A percentile compares a stretch with the other conserved stretches of the same genome.
phyloP scores from a whole-genome alignment of 768 basidiomycete species.

The Pleurotus giganteus region DNA sequence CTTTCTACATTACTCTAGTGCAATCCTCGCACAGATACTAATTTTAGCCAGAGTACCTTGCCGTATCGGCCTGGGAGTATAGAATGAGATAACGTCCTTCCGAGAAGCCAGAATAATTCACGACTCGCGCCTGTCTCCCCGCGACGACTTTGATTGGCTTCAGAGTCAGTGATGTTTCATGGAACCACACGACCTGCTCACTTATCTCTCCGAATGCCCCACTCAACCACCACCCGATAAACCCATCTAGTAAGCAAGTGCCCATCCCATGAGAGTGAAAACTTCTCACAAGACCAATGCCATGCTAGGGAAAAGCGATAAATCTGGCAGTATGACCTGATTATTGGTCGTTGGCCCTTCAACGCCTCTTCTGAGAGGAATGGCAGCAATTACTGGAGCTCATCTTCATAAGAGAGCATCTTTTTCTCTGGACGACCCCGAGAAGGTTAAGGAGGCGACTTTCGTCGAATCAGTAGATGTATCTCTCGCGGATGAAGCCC shows the following conservation, averaged over 20 bases:
- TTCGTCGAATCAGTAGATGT: conserved; percentile 27
- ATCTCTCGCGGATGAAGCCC: conserved; percentile 55
- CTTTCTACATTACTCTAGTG: no score
- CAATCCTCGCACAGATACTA: no score
- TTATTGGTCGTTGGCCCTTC: neutral
- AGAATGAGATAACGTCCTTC: no score
- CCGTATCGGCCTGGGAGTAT: no score
- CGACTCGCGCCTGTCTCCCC: no score
- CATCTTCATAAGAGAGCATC: conserved; percentile 6
- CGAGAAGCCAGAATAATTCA: no score
- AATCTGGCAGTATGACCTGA: neutral
- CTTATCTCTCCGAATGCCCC: conserved; percentile 4
- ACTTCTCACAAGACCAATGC: conserved; percentile 1
- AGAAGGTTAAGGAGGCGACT: conserved; percentile 30
- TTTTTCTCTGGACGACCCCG: conserved; percentile 6
- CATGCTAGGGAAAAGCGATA: neutral
- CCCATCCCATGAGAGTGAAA: neutral
- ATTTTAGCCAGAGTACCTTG: no score
- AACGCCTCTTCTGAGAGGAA: neutral
- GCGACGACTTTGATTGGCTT: neutral
- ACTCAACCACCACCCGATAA: conserved; percentile 3
- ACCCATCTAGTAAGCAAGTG: conserved; percentile 7
- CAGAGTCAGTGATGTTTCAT: neutral
- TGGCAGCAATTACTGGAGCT: conserved; percentile 5
- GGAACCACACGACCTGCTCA: neutral